A percentile compares a stretch with the other conserved stretches of the same genome.
phyloP scores from a whole-genome alignment of 2,329 filamentous ascomycete genomes.

The Ophiostoma angusticollis region DNA sequence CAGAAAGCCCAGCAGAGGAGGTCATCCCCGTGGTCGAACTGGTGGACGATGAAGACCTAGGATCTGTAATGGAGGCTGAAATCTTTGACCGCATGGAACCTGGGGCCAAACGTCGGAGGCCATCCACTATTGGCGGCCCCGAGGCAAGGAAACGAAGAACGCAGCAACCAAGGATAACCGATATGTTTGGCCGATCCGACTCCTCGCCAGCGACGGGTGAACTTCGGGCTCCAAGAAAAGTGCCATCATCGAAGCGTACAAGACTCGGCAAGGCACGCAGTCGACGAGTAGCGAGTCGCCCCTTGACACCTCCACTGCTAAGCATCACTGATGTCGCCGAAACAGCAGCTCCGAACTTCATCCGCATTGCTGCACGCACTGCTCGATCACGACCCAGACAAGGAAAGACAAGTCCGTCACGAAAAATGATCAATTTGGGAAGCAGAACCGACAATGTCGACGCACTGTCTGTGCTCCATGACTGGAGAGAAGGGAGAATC shows the following conservation, averaged over 20 bases:
- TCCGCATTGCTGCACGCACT: constrained; percentile 48
- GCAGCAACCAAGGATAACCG: constrained; percentile 23
- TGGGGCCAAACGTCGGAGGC: constrained; percentile 28
- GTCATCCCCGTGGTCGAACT: constrained; percentile 14
- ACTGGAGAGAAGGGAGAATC: constrained; percentile 44
- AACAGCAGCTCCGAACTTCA: constrained; percentile 39
- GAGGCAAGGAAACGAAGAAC: constrained; percentile 21
- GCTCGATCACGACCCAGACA: constrained; percentile 33
- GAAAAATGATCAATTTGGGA: constrained; percentile 47
- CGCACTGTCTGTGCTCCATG: constrained; percentile 36
- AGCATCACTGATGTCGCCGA: constrained; percentile 50
- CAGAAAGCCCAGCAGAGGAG: constrained; percentile 4
- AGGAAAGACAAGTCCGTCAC: constrained; percentile 41
- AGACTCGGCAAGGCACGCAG: background rate
- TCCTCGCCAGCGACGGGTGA: constrained; percentile 43
- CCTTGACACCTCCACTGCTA: constrained; percentile 30
- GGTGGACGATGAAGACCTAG: constrained; percentile 36
- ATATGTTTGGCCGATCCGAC: constrained; percentile 26
- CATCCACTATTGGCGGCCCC: constrained; percentile 17
- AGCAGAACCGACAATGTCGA: constrained; percentile 49
- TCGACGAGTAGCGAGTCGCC: background rate
- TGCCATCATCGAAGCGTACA: background rate
- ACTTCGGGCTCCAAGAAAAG: constrained; percentile 22
- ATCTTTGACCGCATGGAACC: constrained; percentile 38
- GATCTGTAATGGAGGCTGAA: constrained; percentile 37